Base-by-base conservation (phyloP, 177 flowering plant genomes). In the Telopea speciosissima region DNA sequence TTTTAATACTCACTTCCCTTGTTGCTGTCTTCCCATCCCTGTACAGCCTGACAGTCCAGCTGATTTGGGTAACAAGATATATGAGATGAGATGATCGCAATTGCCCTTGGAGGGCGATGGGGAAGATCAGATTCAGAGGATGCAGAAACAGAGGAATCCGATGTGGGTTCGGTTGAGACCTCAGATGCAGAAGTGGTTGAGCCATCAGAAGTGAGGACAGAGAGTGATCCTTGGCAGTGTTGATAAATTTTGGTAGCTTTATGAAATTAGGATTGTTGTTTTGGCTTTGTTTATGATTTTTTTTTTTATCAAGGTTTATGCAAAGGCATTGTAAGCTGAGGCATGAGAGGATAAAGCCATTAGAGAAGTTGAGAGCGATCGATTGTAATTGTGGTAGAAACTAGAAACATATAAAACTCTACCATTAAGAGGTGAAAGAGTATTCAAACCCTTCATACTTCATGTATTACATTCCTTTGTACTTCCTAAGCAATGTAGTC, bases 41-140 rank as follows among this genome's bases (percentile, higher is more conserved):
- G 61, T 58, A 75, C 89, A 95, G 99, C 99, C 99, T 60, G 99
- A 95, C 70, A 92, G 94, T 77, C 97, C 99, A 23, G 91, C 97
- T 28, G 97, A 95, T 72, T 75, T 95, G 80, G 97, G 97, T 28
- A 81, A 77, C 84, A 95, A 91, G 82, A 95, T 95, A 14, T 95
- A 95, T 40, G 97, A 91, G 82, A n/a, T n/a, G n/a, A n/a, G n/a
- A 95, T 95, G 97, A 95, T 95, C 97, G 86, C 93, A 0, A 85
- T 95, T 81, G 99, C 99, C 44, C 83, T 95, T 14, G 97, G 97
- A 52, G 99, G 99, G 22, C 82, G 88, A 79, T 95, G 99, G 99
- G 99, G 99, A 1, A 80, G 97, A 80, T 33, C 76, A 22, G 99
- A 90, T 49, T 84, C 79, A 8, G 89, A 76, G 9, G 89, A 73